Conservation (phyloP, 129 eudicot genomes). For the Pulicaria dysenterica region DNA sequence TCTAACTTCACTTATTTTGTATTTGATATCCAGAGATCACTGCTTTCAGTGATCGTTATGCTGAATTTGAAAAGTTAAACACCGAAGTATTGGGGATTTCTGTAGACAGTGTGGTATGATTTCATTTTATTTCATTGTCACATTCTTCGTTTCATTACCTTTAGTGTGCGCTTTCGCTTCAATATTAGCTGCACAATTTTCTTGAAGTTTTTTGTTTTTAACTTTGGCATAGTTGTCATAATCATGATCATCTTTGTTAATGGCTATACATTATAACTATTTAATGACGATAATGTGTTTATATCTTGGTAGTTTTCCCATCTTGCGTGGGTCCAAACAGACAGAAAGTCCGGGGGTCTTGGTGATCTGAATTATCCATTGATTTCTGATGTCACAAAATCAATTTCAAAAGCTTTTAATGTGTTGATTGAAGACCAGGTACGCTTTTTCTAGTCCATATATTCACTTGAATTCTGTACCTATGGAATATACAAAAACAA, state of each 20-base stretch:
- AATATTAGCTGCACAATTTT: too few species aligned
- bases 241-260: neutral
- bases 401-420: slow-evolving; percentile 68
- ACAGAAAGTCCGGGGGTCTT: slow-evolving; percentile 92
- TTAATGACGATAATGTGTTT: neutral
- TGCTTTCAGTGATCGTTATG: slow-evolving; percentile 96
- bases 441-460: neutral
- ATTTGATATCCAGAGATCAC: slow-evolving; percentile 69
- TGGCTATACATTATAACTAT: neutral
- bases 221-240: neutral
- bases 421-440: slow-evolving; percentile 95
- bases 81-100: slow-evolving; percentile 90
- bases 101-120: slow-evolving; percentile 87
- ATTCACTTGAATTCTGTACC: neutral
- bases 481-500: neutral
- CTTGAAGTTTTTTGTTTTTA: neutral
- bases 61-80: slow-evolving; percentile 83
- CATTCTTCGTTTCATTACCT: neutral
- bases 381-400: slow-evolving; percentile 90
- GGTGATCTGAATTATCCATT: slow-evolving; percentile 95
- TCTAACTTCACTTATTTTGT: slow-evolving; percentile 13
- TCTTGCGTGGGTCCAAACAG: slow-evolving; percentile 99
- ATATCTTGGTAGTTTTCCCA: slow-evolving; percentile 71
- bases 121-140: neutral
- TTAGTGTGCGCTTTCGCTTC: neutral